Evolutionary conservation across 164 flowering plant species (phyloP).

Genomic region (Vitis riparia): DNA sequence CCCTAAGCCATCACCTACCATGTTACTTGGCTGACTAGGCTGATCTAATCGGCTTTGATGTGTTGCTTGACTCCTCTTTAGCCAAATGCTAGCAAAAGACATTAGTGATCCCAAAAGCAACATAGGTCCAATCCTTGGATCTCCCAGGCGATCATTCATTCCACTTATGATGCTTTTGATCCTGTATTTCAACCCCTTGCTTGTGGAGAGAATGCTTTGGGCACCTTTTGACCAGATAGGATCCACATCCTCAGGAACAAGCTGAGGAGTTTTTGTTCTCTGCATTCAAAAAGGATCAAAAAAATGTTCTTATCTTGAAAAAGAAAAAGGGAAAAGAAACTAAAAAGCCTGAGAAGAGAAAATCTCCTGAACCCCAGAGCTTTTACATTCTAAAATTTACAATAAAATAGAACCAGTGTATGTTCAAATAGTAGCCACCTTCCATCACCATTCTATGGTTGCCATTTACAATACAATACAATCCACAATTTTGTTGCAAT

Average conservation of each 20-base stretch:
- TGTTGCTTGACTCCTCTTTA: conserved; percentile 45
- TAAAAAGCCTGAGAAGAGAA: too few species aligned
- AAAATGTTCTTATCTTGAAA: too few species aligned
- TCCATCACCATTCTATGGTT: too few species aligned
- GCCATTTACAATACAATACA: too few species aligned
- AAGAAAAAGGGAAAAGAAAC: too few species aligned
- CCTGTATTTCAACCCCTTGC: conserved; percentile 48
- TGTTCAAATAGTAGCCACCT: too few species aligned
- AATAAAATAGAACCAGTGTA: too few species aligned
- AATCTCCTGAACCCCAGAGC: too few species aligned
- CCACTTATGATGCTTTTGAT: conserved; percentile 23
- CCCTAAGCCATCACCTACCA: conserved; percentile 24
- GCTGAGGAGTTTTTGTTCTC: conserved; percentile 74
- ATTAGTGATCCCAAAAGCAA: conserved; percentile 71
- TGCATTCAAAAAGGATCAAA: conserved; percentile 22
- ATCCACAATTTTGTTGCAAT: too few species aligned
- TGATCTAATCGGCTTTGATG: conserved; percentile 27
- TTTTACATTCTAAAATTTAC: too few species aligned
- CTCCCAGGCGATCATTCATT: conserved; percentile 44
- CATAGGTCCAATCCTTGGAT: conserved; percentile 83
- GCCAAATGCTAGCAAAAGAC: conserved; percentile 69
- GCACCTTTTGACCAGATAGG: conserved; percentile 58
- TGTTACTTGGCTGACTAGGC: conserved; percentile 21
- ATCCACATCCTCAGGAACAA: conserved; percentile 69
- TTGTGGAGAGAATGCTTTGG: conserved; percentile 40